Evolutionary conservation across 1,284 basidiomycete species (phyloP).

Genomic region (Fomes fomentarius): DNA sequence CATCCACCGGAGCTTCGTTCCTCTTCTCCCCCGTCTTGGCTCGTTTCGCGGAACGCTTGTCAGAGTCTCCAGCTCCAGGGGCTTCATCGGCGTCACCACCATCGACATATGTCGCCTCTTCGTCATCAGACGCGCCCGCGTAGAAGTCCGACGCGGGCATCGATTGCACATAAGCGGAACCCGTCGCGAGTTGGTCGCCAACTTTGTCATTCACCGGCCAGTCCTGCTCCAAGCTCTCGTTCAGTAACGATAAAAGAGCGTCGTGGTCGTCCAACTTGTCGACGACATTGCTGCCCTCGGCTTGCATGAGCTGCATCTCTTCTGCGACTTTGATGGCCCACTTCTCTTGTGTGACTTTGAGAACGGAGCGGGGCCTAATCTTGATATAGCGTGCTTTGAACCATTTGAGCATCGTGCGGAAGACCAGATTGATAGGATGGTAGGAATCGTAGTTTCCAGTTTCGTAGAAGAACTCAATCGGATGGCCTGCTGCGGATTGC

Average conservation of each 20-base stretch:
- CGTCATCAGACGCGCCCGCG: too few species aligned
- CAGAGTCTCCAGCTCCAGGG: too few species aligned
- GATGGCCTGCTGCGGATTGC: too few species aligned
- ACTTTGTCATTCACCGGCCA: not conserved
- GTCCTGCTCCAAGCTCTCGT: not conserved
- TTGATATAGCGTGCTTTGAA: conserved; percentile 5
- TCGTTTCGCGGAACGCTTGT: too few species aligned
- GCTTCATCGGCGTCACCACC: too few species aligned
- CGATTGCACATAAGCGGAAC: too few species aligned
- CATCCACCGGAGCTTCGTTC: too few species aligned
- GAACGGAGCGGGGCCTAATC: not conserved
- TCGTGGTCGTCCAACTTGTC: not conserved
- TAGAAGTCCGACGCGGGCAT: too few species aligned
- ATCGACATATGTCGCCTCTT: too few species aligned
- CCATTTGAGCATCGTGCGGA: not conserved
- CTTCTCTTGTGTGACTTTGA: not conserved
- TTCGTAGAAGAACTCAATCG: not conserved
- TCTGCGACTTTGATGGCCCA: not conserved
- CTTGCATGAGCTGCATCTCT: not conserved
- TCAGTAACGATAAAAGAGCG: not conserved
- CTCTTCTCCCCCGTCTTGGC: too few species aligned
- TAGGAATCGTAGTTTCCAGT: not conserved
- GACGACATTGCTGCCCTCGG: not conserved
- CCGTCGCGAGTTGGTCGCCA: too few species aligned
- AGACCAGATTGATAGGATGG: conserved; percentile 4